These are phyloP conservation scores for Coemansia sp. DNA, from an alignment of 192 early-diverging fungal genomes.

Conservation along the genomic window DNA sequence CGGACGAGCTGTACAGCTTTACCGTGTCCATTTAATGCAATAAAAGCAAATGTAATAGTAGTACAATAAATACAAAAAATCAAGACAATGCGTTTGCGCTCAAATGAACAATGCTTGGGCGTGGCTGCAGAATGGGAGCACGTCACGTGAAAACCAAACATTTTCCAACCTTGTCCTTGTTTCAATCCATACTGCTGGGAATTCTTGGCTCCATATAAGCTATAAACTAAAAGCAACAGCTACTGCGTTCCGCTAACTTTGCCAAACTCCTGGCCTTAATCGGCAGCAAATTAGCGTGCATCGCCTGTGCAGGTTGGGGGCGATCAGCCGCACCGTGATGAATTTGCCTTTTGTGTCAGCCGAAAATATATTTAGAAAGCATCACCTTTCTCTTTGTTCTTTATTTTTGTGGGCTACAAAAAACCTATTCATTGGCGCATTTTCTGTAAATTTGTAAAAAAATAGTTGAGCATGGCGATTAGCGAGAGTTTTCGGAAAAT, in stretches of 20 bases:
- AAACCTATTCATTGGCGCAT: neutral
- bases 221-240: too few species aligned
- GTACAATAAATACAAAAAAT: neutral
- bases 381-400: neutral
- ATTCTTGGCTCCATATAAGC: too few species aligned
- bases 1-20: conserved; percentile 74
- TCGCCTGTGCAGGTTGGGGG: neutral
- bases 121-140: neutral
- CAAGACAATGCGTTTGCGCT: neutral
- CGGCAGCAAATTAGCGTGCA: neutral
- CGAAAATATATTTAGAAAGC: neutral
- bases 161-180: too few species aligned
- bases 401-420: conserved; percentile 5
- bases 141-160: neutral
- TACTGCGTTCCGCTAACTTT: too few species aligned
- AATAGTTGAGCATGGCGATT: conserved; percentile 33
- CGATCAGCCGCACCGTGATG: neutral
- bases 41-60: neutral
- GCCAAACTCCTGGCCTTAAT: neutral
- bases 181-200: too few species aligned
- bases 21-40: conserved; percentile 64
- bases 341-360: conserved; percentile 1
- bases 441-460: conserved; percentile 5
- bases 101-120: neutral
- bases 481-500: conserved; percentile 54